A percentile compares a stretch with the other conserved stretches of the same genome.
Conservation (phyloP, 257 asterid species). For the Solanum lycopersicoides region DNA sequence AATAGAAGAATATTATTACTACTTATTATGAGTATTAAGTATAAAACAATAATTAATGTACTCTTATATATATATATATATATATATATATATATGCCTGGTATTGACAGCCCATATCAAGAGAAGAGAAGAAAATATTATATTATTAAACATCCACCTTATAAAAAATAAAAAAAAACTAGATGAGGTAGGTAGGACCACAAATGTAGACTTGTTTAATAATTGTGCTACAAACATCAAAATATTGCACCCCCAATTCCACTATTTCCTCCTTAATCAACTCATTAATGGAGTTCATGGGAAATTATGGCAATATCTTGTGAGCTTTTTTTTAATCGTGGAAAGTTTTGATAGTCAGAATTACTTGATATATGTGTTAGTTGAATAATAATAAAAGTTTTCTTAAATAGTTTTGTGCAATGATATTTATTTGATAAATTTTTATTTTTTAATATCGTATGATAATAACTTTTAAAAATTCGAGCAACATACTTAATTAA, state of each 20-base stretch:
- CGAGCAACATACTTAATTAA: no score
- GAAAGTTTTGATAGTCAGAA: accelerated
- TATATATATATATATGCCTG: background rate
- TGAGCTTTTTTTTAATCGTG: background rate
- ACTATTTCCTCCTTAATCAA: background rate
- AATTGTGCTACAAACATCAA: background rate
- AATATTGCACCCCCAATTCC: background rate
- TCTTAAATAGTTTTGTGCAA: background rate
- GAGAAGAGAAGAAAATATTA: background rate
- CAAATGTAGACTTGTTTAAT: background rate
- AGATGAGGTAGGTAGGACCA: background rate
- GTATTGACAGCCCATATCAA: background rate
- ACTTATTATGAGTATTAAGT: background rate
- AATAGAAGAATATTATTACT: background rate
- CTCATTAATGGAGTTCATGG: background rate
- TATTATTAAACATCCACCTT: background rate
- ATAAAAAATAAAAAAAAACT: background rate
- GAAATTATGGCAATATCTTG: background rate
- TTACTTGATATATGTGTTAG: background rate
- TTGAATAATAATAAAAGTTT: background rate
- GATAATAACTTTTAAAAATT: background rate
- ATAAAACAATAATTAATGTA: background rate
- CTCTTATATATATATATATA: background rate
- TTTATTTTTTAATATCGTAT: background rate
- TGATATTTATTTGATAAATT: background rate